Conservation (phyloP, 768 basidiomycete genomes). For the Tubosaeta sp. region DNA sequence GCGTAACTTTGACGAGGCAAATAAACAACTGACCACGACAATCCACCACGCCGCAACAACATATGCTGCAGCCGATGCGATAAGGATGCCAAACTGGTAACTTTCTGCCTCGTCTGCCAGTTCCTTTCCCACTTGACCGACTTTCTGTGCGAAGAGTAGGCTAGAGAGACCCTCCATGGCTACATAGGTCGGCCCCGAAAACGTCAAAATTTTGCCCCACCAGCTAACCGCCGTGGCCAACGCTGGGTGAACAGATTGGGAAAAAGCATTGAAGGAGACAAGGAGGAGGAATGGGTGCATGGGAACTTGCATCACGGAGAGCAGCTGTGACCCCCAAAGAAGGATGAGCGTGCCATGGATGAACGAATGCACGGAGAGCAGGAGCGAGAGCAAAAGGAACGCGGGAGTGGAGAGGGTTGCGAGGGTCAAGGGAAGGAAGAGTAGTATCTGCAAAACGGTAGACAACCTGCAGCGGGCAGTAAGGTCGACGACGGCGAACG, state of each 20-base stretch:
- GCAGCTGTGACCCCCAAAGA: slow-evolving; percentile 63
- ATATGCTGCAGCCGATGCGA: slow-evolving; percentile 74
- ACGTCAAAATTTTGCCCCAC: slow-evolving; percentile 71
- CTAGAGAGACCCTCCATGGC: slow-evolving; percentile 82
- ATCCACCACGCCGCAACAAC: slow-evolving; percentile 87
- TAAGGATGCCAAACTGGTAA: slow-evolving; percentile 73
- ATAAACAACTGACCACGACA: slow-evolving; percentile 53
- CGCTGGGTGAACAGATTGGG: slow-evolving; percentile 56
- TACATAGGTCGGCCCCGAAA: slow-evolving; percentile 76
- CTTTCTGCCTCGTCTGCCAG: slow-evolving; percentile 69
- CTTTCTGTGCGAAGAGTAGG: slow-evolving; percentile 74
- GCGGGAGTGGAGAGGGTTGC: slow-evolving; percentile 77
- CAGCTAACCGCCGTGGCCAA: slow-evolving; percentile 53
- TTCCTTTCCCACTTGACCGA: slow-evolving; percentile 72
- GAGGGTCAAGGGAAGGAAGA: slow-evolving; percentile 80
- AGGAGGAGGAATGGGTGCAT: slow-evolving; percentile 85
- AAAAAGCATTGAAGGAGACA: slow-evolving; percentile 82
- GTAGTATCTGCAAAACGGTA: slow-evolving; percentile 74
- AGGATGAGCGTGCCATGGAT: slow-evolving; percentile 78
- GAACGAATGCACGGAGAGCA: slow-evolving; percentile 70
- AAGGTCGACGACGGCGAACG: not conserved
- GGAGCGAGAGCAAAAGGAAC: slow-evolving; percentile 76
- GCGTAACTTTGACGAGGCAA: not conserved
- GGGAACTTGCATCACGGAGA: slow-evolving; percentile 79
- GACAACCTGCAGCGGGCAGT: slow-evolving; percentile 52